A percentile compares a stretch with the other conserved stretches of the same genome.
phyloP scores from a whole-genome alignment of 1,139 yeast species.

The Saccharomyces pastorianus region DNA sequence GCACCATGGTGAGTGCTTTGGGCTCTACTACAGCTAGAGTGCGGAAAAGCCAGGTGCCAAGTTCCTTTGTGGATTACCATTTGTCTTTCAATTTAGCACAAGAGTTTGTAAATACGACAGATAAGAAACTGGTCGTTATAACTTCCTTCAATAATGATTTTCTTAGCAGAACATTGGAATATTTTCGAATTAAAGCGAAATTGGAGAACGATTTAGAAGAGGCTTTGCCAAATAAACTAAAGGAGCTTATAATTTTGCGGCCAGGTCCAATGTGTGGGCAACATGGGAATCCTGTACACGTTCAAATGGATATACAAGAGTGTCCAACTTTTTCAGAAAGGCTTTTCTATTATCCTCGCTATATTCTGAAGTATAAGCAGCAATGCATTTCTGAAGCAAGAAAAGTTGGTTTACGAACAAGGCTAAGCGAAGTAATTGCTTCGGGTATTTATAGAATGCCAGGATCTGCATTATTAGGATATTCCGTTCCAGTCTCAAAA shows the following conservation, averaged over 20 bases:
- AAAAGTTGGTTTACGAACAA: slow-evolving; percentile 16
- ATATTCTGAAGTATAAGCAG: slow-evolving; percentile 9
- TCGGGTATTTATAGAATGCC: slow-evolving; percentile 18
- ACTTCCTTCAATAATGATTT: slow-evolving; percentile 27
- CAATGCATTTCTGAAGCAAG: slow-evolving; percentile 11
- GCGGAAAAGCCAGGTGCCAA: not conserved
- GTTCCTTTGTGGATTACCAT: slow-evolving; percentile 16
- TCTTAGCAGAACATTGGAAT: slow-evolving; percentile 20
- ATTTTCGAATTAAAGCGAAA: slow-evolving; percentile 20
- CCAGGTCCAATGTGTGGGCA: slow-evolving; percentile 32
- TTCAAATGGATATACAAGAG: slow-evolving; percentile 1
- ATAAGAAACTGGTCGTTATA: slow-evolving; percentile 17
- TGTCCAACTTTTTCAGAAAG: not conserved
- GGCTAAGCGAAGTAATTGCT: slow-evolving; percentile 18
- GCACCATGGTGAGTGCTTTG: slow-evolving; percentile 13
- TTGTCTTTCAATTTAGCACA: slow-evolving; percentile 15
- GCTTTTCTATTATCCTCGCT: not conserved
- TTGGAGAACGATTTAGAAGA: slow-evolving; percentile 23
- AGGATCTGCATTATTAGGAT: slow-evolving; percentile 22
- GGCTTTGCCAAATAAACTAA: slow-evolving; percentile 13
- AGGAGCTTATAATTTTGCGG: slow-evolving; percentile 22
- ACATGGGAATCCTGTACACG: slow-evolving; percentile 8
- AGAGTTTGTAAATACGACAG: slow-evolving; percentile 10
- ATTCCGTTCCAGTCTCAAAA: slow-evolving; percentile 21
- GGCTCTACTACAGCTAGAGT: slow-evolving; percentile 9